Percentiles rank a stretch among this genome's conserved stretches.
Evolutionary conservation across 441 rosid genomes (phyloP).

Genomic region (Erysimum pusillum): DNA sequence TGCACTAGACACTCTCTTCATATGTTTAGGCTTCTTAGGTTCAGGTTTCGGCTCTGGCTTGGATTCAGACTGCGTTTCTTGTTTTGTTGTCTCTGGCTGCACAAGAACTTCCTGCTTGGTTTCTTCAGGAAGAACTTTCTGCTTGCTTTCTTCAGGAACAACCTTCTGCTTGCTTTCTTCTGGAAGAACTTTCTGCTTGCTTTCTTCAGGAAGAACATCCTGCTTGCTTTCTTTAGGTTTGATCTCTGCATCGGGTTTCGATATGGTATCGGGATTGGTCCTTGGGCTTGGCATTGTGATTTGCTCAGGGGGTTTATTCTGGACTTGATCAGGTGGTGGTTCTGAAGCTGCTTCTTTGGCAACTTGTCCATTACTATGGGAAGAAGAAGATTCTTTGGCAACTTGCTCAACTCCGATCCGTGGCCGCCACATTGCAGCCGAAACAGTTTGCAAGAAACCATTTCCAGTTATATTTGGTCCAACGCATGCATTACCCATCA

Average conservation of each 20-base stretch:
- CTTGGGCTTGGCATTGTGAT: conserved; percentile 57
- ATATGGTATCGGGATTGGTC: conserved; percentile 49
- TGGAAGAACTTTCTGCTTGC: conserved; percentile 5
- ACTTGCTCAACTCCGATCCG: conserved; percentile 56
- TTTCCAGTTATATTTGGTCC: conserved; percentile 72
- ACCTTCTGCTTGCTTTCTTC: conserved; percentile 27
- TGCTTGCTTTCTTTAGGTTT: conserved; percentile 31
- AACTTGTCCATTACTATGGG: conserved; percentile 48
- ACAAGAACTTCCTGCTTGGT: conserved; percentile 26
- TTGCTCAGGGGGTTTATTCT: conserved; percentile 71
- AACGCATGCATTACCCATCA: conserved; percentile 78
- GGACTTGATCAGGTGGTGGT: conserved; percentile 66
- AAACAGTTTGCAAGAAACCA: conserved; percentile 70
- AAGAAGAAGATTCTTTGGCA: conserved; percentile 40
- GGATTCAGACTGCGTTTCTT: conserved; percentile 52
- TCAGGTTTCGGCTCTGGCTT: conserved; percentile 53
- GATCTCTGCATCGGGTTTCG: conserved; percentile 50
- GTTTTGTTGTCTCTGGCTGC: conserved; percentile 33
- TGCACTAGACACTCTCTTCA: conserved; percentile 86
- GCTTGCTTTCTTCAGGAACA: conserved; percentile 32
- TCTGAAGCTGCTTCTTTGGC: conserved; percentile 46
- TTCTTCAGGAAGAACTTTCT: conserved; percentile 25
- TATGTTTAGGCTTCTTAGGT: conserved; percentile 67
- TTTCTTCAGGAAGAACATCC: conserved; percentile 25
- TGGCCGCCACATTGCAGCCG: conserved; percentile 73